These are phyloP conservation scores for Coleophoma cylindrospora DNA, from an alignment of 2,329 filamentous ascomycete genomes.

Conservation along the genomic window DNA sequence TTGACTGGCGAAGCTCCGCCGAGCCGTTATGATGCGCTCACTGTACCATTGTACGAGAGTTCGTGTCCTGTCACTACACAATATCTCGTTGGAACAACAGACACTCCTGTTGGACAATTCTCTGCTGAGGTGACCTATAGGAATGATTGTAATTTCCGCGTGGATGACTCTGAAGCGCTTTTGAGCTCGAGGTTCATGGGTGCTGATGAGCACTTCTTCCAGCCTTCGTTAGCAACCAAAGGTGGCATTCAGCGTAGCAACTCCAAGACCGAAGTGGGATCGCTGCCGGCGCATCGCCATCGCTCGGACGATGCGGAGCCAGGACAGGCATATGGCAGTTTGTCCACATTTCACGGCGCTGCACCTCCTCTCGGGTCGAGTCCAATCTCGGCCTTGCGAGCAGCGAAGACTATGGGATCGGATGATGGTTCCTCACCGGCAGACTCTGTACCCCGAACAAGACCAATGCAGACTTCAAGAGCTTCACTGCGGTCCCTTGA, in stretches of 20 bases:
- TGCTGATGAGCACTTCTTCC: conserved; percentile 81
- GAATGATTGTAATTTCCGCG: conserved; percentile 81
- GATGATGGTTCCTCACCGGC: conserved; percentile 54
- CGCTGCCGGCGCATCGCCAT: conserved; percentile 63
- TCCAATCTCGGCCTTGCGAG: conserved; percentile 76
- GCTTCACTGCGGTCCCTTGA: conserved; percentile 40
- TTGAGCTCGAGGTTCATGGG: conserved; percentile 92
- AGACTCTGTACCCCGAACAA: conserved; percentile 38
- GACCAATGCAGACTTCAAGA: conserved; percentile 23
- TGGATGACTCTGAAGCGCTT: conserved; percentile 87
- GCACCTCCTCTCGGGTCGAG: conserved; percentile 74
- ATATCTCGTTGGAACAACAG: conserved; percentile 77
- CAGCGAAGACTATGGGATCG: conserved; percentile 57
- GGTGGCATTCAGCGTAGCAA: conserved; percentile 31
- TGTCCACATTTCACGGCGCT: conserved; percentile 86
- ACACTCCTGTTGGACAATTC: conserved; percentile 81
- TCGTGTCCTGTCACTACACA: conserved; percentile 62
- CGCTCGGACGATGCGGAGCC: conserved; percentile 47
- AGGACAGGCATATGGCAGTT: conserved; percentile 80
- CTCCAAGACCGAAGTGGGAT: conserved; percentile 56
- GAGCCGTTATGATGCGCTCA: conserved; percentile 62
- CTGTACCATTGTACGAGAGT: conserved; percentile 62
- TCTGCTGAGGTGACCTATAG: conserved; percentile 80
- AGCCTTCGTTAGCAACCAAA: conserved; percentile 58
- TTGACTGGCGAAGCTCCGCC: conserved; percentile 48